Conservation (phyloP, 176 grass and related monocot genomes). For the Aegilops sharonensis region DNA sequence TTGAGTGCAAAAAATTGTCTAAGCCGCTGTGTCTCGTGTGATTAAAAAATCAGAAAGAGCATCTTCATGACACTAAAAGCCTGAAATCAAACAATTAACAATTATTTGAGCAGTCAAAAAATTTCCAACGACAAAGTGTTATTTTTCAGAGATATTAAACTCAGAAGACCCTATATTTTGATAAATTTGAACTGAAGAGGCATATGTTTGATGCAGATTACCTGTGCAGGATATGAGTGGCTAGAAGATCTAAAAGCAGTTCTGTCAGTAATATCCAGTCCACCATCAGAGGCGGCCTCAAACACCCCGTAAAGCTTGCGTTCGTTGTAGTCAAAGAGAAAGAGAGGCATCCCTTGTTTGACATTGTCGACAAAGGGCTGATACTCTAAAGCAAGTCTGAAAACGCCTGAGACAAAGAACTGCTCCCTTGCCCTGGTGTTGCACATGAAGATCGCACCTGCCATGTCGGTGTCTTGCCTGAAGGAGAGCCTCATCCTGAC, state of each 20-base stretch:
- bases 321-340: conserved; percentile 57
- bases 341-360: conserved; percentile 52
- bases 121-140: no score
- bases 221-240: conserved; percentile 55
- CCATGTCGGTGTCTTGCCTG: conserved; percentile 20
- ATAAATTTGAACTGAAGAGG: background rate
- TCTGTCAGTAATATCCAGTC: conserved; percentile 40
- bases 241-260: conserved; percentile 10
- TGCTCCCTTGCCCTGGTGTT: conserved; percentile 42
- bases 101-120: no score
- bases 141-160: no score
- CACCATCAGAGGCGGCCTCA: conserved; percentile 54
- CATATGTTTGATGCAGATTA: background rate
- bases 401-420: conserved; percentile 35
- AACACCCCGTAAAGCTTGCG: conserved; percentile 63
- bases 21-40: no score
- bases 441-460: conserved; percentile 70
- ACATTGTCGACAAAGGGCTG: conserved; percentile 41
- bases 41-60: no score
- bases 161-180: no score
- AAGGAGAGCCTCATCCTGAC: conserved; percentile 34
- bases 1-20: no score
- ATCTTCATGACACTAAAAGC: no score
- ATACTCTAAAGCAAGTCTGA: conserved; percentile 36
- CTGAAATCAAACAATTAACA: no score